Conservation (phyloP, 2,329 filamentous ascomycete genomes). For the Exophiala sideris region DNA sequence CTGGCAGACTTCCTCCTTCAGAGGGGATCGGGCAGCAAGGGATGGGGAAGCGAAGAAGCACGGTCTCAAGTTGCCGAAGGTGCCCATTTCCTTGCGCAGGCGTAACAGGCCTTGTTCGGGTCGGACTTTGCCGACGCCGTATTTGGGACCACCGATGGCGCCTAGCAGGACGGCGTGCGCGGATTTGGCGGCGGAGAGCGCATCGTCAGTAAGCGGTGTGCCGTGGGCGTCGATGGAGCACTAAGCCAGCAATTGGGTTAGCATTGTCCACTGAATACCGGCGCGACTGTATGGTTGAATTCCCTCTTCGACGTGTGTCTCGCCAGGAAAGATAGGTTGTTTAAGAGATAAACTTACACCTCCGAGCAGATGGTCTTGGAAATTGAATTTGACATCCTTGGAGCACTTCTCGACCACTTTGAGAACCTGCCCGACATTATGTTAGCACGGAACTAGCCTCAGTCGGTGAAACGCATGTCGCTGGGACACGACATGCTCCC, state of each 20-base stretch:
- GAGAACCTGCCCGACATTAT: slow-evolving; percentile 58
- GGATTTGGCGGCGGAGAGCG: slow-evolving; percentile 75
- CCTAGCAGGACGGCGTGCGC: slow-evolving; percentile 90
- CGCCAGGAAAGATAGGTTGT: not conserved
- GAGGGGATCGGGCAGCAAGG: slow-evolving; percentile 78
- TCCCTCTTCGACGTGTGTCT: not conserved
- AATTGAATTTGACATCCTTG: slow-evolving; percentile 75
- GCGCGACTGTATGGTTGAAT: not conserved
- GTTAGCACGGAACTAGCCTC: slow-evolving; percentile 3
- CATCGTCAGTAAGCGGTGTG: slow-evolving; percentile 74
- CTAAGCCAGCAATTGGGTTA: slow-evolving; percentile 44
- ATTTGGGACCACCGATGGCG: slow-evolving; percentile 95
- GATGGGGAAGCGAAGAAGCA: slow-evolving; percentile 92
- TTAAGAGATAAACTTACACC: slow-evolving; percentile 63
- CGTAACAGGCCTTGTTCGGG: slow-evolving; percentile 89
- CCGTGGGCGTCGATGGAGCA: slow-evolving; percentile 83
- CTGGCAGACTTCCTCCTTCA: slow-evolving; percentile 79
- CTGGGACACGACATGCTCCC: not conserved
- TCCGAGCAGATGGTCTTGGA: slow-evolving; percentile 84
- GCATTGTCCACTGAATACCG: not conserved
- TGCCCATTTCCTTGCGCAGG: slow-evolving; percentile 88
- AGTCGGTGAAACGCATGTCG: not conserved
- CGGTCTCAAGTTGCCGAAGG: slow-evolving; percentile 91
- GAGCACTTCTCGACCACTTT: slow-evolving; percentile 69
- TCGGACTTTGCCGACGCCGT: slow-evolving; percentile 82